Percentiles rank a stretch among this genome's conserved stretches.
Conservation (phyloP, 371 early-diverging fungal species). For the Rhizopus stolonifer region DNA sequence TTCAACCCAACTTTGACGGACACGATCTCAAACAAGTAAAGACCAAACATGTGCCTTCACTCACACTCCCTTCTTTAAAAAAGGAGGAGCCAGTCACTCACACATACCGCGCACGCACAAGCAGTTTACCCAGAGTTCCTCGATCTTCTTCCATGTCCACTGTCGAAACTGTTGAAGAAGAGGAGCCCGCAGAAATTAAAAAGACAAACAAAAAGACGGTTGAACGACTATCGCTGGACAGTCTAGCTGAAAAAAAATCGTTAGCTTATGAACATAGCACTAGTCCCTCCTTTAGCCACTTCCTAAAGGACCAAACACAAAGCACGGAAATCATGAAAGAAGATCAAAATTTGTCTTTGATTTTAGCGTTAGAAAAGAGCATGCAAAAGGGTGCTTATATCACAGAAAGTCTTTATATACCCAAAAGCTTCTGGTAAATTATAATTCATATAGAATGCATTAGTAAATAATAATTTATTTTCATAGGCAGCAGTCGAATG, state of each 20-base stretch:
- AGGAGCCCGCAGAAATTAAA: background rate
- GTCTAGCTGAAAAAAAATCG: constrained; percentile 17
- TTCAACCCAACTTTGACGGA: background rate
- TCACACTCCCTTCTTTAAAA: constrained; percentile 25
- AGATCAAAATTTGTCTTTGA: constrained; percentile 21
- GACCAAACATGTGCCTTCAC: constrained; percentile 16
- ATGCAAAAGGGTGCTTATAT: constrained; percentile 55
- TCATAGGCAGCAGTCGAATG: constrained; percentile 44
- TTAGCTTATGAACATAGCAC: background rate
- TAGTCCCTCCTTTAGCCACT: constrained; percentile 8
- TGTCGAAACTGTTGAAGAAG: constrained; percentile 8
- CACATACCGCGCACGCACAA: constrained; percentile 16
- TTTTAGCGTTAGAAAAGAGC: constrained; percentile 45
- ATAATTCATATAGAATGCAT: background rate
- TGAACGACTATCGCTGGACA: constrained; percentile 36
- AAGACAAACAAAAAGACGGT: constrained; percentile 28
- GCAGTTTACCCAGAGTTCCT: constrained; percentile 28
- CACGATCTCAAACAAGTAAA: background rate
- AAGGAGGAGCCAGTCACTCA: constrained; percentile 10
- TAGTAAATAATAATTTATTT: background rate
- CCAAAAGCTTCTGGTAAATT: constrained; percentile 55
- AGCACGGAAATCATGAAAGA: background rate
- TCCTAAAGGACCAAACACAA: constrained; percentile 19
- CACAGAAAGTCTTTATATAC: constrained; percentile 55
- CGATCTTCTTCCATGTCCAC: constrained; percentile 24